These are phyloP conservation scores for Candida gigantensis DNA, from an alignment of 1,139 yeast genomes.

Conservation along the genomic window DNA sequence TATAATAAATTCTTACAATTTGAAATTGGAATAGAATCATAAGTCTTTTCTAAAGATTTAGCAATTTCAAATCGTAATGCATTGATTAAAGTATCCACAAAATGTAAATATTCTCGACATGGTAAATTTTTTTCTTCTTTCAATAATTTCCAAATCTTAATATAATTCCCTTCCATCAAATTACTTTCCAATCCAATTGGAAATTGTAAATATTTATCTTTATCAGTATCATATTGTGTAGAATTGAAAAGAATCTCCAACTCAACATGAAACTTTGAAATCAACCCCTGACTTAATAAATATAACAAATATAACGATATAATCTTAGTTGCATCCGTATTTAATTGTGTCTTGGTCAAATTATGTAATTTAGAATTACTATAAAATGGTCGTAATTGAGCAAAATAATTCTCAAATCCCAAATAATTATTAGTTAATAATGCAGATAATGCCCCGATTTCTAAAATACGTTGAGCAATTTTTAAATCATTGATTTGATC, in stretches of 20 bases:
- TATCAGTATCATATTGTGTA: slow-evolving; percentile 43
- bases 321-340: slow-evolving; percentile 65
- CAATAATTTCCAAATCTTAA: slow-evolving; percentile 83
- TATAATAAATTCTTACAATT: slow-evolving; percentile 83
- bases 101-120: slow-evolving; percentile 59
- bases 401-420: slow-evolving; percentile 69
- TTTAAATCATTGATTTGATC: slow-evolving; percentile 65
- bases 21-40: slow-evolving; percentile 71
- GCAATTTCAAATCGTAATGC: slow-evolving; percentile 88
- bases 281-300: slow-evolving; percentile 77
- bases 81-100: slow-evolving; percentile 62
- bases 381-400: slow-evolving; percentile 80
- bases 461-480: slow-evolving; percentile 79
- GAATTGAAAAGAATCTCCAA: slow-evolving; percentile 68
- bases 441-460: slow-evolving; percentile 81
- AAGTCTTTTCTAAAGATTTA: slow-evolving; percentile 79
- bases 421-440: slow-evolving; percentile 64
- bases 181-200: slow-evolving; percentile 90
- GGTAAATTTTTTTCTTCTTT: slow-evolving; percentile 54
- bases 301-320: slow-evolving; percentile 75
- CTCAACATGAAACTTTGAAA: slow-evolving; percentile 87
- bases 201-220: slow-evolving; percentile 64
- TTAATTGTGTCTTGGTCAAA: slow-evolving; percentile 48
- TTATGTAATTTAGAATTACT: slow-evolving; percentile 45
- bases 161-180: slow-evolving; percentile 96